Base-by-base conservation (phyloP, 2,329 filamentous ascomycete species). In the Arachnomyces sp. region DNA sequence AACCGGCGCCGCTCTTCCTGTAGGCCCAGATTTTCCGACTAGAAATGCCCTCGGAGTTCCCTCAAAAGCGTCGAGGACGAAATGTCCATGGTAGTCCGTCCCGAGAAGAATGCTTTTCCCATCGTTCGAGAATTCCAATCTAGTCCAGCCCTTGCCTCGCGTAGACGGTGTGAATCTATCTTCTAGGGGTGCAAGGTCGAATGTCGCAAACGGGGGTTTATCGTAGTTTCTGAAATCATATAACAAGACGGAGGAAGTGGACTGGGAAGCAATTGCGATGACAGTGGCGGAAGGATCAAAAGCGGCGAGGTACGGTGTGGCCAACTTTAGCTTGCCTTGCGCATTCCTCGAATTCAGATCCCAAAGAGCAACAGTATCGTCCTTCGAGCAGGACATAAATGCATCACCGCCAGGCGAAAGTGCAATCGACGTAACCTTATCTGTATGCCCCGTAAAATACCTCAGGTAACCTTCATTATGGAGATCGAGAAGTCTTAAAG, bases 391-490 rank as follows among this genome's bases (percentile, higher is more conserved):
- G 12, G 89, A 95, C 43, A 98, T 79, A 67, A 98, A 96, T 50
- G 84, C 83, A 62, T 98, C 92, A 53, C 77, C 80, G 35, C 86
- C 84, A 0, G 92, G 92, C 49, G 89, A 90, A 47, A 96, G 75
- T 1, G 84, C 72, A 18, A 98, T 74, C 45, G 76, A 84, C 13
- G 90, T 96, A 28, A 98, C 92, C 40, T 81, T 74, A 44, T 77
- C 82, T 31, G 85, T 84, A 62, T 98, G 92, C 36, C 90, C 92
- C 45, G 86, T 82, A 60, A 96, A 98, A 66, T 98, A 98, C 47
- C 92, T 84, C 46, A 96, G 85, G 62, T 94, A 98, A 44, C 83
- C 85, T 67, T 96, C 95, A 63, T 96, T 92, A 64, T 98, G 92
- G 9, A 69, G 56, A 83, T 95, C 42, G 78, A 93, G 46, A 88